Evolutionary conservation across 768 basidiomycete species (phyloP).

Genomic region (Hirschioporus abietinus): DNA sequence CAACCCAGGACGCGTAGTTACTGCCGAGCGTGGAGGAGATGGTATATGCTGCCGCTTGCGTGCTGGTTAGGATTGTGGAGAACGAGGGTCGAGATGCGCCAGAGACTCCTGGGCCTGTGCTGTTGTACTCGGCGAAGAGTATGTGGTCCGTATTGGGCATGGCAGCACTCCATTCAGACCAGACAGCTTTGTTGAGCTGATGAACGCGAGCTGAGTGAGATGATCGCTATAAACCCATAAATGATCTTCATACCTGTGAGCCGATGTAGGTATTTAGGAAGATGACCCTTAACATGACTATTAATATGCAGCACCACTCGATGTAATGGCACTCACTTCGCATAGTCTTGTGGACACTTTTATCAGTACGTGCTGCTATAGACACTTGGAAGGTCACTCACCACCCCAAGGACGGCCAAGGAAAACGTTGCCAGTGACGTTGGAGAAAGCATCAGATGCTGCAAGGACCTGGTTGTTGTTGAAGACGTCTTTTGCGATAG

Average conservation of each 20-base stretch:
- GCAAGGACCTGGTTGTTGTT: slow-evolving; percentile 39
- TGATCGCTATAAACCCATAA: not conserved
- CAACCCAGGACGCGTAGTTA: slow-evolving; percentile 43
- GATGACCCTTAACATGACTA: slow-evolving; percentile 31
- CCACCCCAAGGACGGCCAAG: slow-evolving; percentile 47
- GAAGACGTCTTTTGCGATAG: slow-evolving; percentile 32
- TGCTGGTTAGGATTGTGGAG: slow-evolving; percentile 31
- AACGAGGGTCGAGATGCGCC: slow-evolving; percentile 35
- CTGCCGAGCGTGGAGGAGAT: slow-evolving; percentile 43
- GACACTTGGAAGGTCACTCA: slow-evolving; percentile 18
- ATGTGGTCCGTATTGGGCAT: slow-evolving; percentile 36
- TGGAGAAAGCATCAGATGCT: slow-evolving; percentile 33
- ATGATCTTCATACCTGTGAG: slow-evolving; percentile 17
- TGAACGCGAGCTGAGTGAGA: not conserved
- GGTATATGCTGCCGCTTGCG: slow-evolving; percentile 32
- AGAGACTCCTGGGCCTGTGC: slow-evolving; percentile 34
- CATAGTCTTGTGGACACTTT: slow-evolving; percentile 27
- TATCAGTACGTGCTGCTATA: not conserved
- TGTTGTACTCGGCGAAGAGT: slow-evolving; percentile 43
- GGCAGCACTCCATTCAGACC: slow-evolving; percentile 40
- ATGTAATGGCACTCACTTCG: slow-evolving; percentile 27
- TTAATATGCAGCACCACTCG: not conserved
- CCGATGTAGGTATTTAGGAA: slow-evolving; percentile 41
- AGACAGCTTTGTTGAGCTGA: slow-evolving; percentile 33
- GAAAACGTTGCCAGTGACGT: slow-evolving; percentile 30